Evolutionary conservation across 345 rosid genomes (phyloP).

Genomic region (Cardiospermum halicacabum): DNA sequence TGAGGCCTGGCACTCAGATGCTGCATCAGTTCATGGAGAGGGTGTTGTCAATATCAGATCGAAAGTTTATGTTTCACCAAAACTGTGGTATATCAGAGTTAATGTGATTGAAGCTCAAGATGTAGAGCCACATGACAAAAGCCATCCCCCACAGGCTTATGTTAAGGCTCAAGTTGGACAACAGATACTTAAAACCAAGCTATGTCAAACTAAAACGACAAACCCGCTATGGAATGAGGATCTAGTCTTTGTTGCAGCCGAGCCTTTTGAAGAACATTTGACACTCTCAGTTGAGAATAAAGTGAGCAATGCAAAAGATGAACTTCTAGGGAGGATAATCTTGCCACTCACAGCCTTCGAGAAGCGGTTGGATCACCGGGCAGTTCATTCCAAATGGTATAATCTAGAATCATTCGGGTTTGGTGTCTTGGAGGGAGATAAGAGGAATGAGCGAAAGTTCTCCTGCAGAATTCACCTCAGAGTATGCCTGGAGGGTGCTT

Average conservation of each 20-base stretch:
- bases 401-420: conserved; percentile 82
- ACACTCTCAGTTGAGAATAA: conserved; percentile 61
- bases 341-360: conserved; percentile 55
- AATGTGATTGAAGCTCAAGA: conserved; percentile 94
- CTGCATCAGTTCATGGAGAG: conserved; percentile 74
- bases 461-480: conserved; percentile 72
- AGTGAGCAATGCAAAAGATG: conserved; percentile 58
- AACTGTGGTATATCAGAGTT: conserved; percentile 81
- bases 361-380: conserved; percentile 76
- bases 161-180: conserved; percentile 78
- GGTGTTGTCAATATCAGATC: conserved; percentile 70
- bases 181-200: conserved; percentile 68
- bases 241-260: conserved; percentile 85
- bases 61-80: conserved; percentile 87
- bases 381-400: conserved; percentile 78
- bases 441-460: conserved; percentile 75
- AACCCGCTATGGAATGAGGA: conserved; percentile 89
- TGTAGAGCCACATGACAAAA: conserved; percentile 55
- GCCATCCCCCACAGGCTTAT: conserved; percentile 68
- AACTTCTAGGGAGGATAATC: conserved; percentile 57
- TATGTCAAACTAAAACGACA: conserved; percentile 50
- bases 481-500: conserved; percentile 87
- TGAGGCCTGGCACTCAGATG: conserved; percentile 91
- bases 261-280: conserved; percentile 83
- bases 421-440: conserved; percentile 74